Conservation (phyloP, 2,329 filamentous ascomycete genomes). For the Diplodia sapinea region DNA sequence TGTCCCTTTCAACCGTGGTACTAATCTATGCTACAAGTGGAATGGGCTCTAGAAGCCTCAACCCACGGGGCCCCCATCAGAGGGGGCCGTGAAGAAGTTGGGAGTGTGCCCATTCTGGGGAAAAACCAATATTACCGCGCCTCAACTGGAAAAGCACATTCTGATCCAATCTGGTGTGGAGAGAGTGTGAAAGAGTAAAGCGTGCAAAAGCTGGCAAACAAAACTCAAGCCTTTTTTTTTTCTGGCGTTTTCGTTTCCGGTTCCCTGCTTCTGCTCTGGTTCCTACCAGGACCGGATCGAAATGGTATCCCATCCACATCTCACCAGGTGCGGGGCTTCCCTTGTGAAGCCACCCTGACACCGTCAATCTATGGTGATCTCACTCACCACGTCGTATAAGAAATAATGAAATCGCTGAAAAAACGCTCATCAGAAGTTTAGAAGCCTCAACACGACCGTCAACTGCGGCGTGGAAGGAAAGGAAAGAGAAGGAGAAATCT, state of each 20-base stretch:
- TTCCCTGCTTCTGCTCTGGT: neutral
- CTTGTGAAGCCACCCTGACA: constrained; percentile 1
- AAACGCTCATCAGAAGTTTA: constrained; percentile 11
- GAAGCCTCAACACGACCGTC: constrained; percentile 26
- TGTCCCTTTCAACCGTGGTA: constrained; percentile 1
- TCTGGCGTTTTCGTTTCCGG: constrained; percentile 15
- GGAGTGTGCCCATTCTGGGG: constrained; percentile 9
- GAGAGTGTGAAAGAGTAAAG: constrained; percentile 10
- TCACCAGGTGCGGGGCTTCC: neutral
- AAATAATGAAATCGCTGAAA: constrained; percentile 17
- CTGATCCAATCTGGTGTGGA: constrained; percentile 21
- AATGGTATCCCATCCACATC: constrained; percentile 9
- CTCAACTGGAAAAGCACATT: neutral
- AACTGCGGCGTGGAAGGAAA: constrained; percentile 20
- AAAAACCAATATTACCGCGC: constrained; percentile 7
- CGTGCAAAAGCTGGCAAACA: constrained; percentile 21
- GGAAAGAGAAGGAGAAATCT: neutral
- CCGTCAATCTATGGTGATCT: constrained; percentile 3
- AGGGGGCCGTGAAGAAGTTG: constrained; percentile 9
- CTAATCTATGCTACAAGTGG: constrained; percentile 25
- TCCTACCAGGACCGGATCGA: constrained; percentile 12
- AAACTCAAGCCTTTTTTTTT: constrained; percentile 19
- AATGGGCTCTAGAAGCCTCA: constrained; percentile 2
- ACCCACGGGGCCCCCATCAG: neutral
- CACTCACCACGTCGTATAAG: constrained; percentile 9